Base-by-base conservation (phyloP, 2,329 filamentous ascomycete genomes). In the Claviceps arundinis region DNA sequence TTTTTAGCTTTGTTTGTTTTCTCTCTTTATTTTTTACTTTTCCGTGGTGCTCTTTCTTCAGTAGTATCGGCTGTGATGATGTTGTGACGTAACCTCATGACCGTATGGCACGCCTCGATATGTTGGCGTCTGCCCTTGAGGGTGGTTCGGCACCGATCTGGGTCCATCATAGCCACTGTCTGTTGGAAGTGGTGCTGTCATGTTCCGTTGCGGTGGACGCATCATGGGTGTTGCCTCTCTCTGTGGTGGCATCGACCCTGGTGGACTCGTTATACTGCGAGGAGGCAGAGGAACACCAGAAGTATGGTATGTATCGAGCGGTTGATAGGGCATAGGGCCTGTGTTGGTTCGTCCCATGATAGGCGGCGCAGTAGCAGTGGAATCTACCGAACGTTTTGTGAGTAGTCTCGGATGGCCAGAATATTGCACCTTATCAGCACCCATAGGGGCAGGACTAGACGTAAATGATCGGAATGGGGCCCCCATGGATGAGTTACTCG, bases 151-250 rank as follows among this genome's bases (percentile, higher is more conserved):
- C 17, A 58, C 55, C 13, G 60, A 63, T 19, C 60, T 64, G 30
- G 61, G 56, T 30, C 63, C 38, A 19, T 38, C 46, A 49, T 38
- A 30, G 17, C 38, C 19, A 7, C 19, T 34, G 11, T 11, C 22
- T 38, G 13, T 14, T 19, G 45, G 40, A 51, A 68, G 58, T 4
- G 71, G 70, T 4, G 68, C 70, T 22, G 73, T 75, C 67, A 75
- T 68, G 52, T 70, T 74, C 49, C 74, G 67, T 56, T 68, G 68
- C 1, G 70, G 70, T 30, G 67, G 59, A 40, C 66, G 64, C 13
- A 63, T 66, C 22, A 46, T 41, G 41, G 63, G 65, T 37, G 62
- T 64, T 38, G 62, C 66, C 26, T 65, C 58, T 9, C 61, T 59
- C 26, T 65, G 61, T 14, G 68, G 34, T 37, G 37, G 44, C 3